Evolutionary conservation across 345 rosid genomes (phyloP).

Genomic region (Hibiscus syriacus): DNA sequence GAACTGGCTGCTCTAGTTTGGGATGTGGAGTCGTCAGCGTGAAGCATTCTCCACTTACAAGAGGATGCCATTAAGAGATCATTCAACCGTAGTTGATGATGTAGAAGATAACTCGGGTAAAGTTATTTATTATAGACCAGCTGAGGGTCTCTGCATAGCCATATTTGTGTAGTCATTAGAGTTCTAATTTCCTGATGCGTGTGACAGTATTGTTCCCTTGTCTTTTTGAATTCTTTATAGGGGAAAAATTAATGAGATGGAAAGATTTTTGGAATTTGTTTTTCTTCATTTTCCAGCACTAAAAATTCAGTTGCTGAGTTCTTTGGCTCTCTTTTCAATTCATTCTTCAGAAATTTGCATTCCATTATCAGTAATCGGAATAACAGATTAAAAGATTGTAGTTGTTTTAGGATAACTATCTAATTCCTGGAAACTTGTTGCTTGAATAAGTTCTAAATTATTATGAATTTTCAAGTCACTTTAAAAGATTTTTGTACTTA

Average conservation of each 20-base stretch:
- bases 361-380: too few relatives aligned
- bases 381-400: too few relatives aligned
- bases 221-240: neutral
- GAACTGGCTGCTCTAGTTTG: slow-evolving; percentile 14
- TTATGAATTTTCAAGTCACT: neutral
- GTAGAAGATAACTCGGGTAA: slow-evolving; percentile 65
- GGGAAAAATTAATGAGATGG: neutral
- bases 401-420: too few relatives aligned
- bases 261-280: neutral
- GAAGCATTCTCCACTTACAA: slow-evolving; percentile 54
- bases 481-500: slow-evolving; percentile 5
- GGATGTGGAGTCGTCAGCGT: slow-evolving; percentile 61
- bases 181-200: neutral
- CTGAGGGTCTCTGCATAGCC: neutral
- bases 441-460: neutral
- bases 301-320: neutral
- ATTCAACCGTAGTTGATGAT: slow-evolving; percentile 39
- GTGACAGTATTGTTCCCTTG: neutral
- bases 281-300: neutral
- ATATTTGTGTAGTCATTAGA: slow-evolving; percentile 3
- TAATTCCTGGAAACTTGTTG: too few relatives aligned
- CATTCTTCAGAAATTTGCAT: neutral
- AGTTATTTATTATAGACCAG: neutral
- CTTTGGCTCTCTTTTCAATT: neutral
- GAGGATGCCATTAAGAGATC: slow-evolving; percentile 61